Base-by-base conservation (phyloP, 108 stramenopile species). In the Stephanodiscus triporus region DNA sequence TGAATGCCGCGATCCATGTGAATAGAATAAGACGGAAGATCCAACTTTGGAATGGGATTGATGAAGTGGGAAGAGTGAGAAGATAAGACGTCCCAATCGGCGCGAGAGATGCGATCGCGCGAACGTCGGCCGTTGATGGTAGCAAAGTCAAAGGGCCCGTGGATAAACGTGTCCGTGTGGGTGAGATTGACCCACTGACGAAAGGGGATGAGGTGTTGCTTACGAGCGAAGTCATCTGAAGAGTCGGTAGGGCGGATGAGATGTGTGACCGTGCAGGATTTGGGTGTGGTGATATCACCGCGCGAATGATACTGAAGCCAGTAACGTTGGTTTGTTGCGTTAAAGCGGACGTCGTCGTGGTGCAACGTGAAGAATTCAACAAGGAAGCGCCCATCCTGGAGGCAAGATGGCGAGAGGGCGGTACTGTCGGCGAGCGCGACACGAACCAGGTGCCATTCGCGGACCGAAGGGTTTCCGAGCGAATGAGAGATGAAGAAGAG, bases 281-380 rank as follows among this genome's bases (percentile, higher is more conserved):
- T 49, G n/a, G 48, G 48, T 19, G 48, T 49, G 19, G 48, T 7
- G 48, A 49, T 49, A 7, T 49, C 48, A 6, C 48, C 48, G n/a
- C n/a, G n/a, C 32, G 51, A 19, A 53, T 72, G 61, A 37, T 72
- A 72, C 20, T 72, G 50, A 4, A 72, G 23, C 71, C 71, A 72
- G 17, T n/a, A 72, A 1, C 71, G 17, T 14, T 72, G 71, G 36
- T 72, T 72, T 4, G 45, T 36, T 3, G 61, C 48, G 7, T 72
- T 62, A 9, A 48, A 63, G 1, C 49, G 32, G 1, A 9, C 22
- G 19, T 72, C 71, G 17, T 30, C 29, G 20, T 47, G 29, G 20
- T 72, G 71, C 1, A n/a, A 0, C 7, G 63, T 63, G 24, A 42
- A 63, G 22, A 72, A 63, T 1, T 72, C 51, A 32, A 55, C 54